phyloP scores from a whole-genome alignment of 148 eudicot genomes.

The Drosera capensis region DNA sequence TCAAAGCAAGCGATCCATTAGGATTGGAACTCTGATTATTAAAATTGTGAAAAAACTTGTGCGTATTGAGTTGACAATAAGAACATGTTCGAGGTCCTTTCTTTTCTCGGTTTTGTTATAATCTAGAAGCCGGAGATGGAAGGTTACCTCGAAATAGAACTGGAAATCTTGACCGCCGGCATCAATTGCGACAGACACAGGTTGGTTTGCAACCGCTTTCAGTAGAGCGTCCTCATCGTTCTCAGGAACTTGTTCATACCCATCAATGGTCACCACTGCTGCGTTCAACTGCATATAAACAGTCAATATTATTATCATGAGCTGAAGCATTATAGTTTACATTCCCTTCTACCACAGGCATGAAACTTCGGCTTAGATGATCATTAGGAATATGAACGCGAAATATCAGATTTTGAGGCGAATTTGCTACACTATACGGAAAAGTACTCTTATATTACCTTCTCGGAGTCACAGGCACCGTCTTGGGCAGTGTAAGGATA shows the following conservation, averaged over 20 bases:
- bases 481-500: constrained; percentile 64
- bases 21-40: no score
- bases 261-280: constrained; percentile 66
- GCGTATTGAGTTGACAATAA: no score
- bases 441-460: constrained; percentile 22
- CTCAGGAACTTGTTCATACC: constrained; percentile 58
- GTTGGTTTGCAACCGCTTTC: constrained; percentile 81
- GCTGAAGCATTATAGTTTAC: no score
- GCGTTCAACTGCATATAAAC: constrained; percentile 22
- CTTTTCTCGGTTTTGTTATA: no score
- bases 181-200: constrained; percentile 71
- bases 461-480: constrained; percentile 33
- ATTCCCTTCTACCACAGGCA: no score
- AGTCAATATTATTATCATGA: no score
- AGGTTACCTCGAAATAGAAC: constrained; percentile 61
- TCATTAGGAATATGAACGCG: neutral
- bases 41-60: no score
- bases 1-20: no score
- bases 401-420: neutral
- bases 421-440: neutral
- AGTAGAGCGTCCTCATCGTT: constrained; percentile 55
- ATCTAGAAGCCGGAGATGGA: neutral
- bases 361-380: neutral
- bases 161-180: constrained; percentile 67
- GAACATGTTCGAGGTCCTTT: no score